Base-by-base conservation (phyloP, 108 stramenopile species). In the Nitzschia sp. region DNA sequence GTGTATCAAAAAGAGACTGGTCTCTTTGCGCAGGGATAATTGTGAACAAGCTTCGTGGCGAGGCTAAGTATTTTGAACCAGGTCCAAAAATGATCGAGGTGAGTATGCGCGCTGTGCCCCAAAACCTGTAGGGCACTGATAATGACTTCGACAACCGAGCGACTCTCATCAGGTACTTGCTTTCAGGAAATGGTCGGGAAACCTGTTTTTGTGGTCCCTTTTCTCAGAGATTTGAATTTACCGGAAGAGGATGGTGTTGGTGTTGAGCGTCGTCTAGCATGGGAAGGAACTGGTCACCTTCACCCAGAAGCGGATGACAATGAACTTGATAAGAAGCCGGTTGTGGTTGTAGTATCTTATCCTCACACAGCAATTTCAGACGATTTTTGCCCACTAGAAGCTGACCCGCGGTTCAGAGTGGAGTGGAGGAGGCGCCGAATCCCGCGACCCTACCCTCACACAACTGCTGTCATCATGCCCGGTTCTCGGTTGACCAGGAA, bases 1-100 rank as follows among this genome's bases (percentile, higher is more conserved):
- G 77, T 32, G 52, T 78, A 16, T 73, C 77, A n/a, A 38, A 68
- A 21, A 21, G 53, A 50, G 77, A 78, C 53, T 78, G 77, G 77
- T 67, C 44, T 15, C 44, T 71, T 15, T 78, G 77, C 46, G 66
- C 50, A 35, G 77, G 71, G 16, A 65, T 78, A 16, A 72, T 78
- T 58, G 71, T 78, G 23, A 78, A 78, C 67, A 72, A 69, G 27
- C 62, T 72, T 11, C 41, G 61, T 48, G 71, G 77, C 0, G 66
- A 78, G 5, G 53, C 55, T 2, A 65, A 72, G 33, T 53, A 68
- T 29, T 72, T 68, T 46, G 66, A 66, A 33, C 66, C 71, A 35
- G 71, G 77, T 15, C 65, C 71, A 23, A 64, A 67, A 44, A 63
- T 60, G 53, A 55, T 78, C 1, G 67, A 70, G 33, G 64, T 65